phyloP scores from a whole-genome alignment of 768 basidiomycete genomes.

The Heimioporus sp. region DNA sequence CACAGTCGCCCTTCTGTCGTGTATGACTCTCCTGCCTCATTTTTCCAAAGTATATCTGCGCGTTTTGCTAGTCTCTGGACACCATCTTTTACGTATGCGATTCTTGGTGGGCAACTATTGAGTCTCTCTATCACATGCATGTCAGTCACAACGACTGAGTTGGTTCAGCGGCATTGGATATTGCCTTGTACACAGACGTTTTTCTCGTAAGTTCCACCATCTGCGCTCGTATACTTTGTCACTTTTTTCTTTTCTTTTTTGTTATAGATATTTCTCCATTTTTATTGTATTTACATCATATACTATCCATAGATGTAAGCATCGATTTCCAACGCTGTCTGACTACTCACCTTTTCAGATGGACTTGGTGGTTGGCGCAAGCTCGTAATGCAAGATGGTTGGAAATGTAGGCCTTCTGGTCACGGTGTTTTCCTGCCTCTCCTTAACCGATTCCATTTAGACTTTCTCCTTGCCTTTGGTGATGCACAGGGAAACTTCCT shows the following conservation, averaged over 20 bases:
- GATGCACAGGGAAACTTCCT: slow-evolving; percentile 87
- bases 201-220: slow-evolving; percentile 57
- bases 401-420: slow-evolving; percentile 65
- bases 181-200: slow-evolving; percentile 78
- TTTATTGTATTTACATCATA: slow-evolving; percentile 81
- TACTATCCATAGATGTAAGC: slow-evolving; percentile 82
- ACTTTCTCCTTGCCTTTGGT: slow-evolving; percentile 73
- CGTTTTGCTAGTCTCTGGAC: slow-evolving; percentile 30
- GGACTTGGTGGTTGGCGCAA: slow-evolving; percentile 78
- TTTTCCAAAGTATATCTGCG: slow-evolving; percentile 14
- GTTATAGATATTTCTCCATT: slow-evolving; percentile 65
- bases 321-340: not conserved
- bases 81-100: slow-evolving; percentile 23
- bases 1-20: slow-evolving; percentile 12
- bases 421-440: not conserved
- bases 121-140: slow-evolving; percentile 22
- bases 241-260: not conserved
- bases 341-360: slow-evolving; percentile 42
- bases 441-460: slow-evolving; percentile 34
- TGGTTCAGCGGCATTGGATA: slow-evolving; percentile 63
- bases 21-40: slow-evolving; percentile 19
- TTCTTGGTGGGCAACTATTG: slow-evolving; percentile 28
- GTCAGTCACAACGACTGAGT: slow-evolving; percentile 71
- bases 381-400: slow-evolving; percentile 73
- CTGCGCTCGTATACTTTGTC: not conserved